Percentiles rank a stretch among this genome's conserved stretches.
Conservation (phyloP, 805 yeast genomes). For the Clavispora carvajalis region DNA sequence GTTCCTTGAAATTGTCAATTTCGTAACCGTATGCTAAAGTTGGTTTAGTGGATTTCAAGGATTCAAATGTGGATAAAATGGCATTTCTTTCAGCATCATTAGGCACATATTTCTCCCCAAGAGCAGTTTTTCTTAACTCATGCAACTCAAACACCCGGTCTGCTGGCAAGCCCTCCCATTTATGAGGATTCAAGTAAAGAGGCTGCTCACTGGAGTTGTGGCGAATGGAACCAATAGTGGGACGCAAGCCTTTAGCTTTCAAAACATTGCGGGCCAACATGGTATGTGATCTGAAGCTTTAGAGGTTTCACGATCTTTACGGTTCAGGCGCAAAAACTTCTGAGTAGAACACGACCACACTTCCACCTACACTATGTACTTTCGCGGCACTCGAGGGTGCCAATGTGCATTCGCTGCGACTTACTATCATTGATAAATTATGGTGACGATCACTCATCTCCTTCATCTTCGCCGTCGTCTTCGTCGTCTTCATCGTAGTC, state of each 20-base stretch:
- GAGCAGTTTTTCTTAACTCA: conserved; percentile 48
- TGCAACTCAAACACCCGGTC: conserved; percentile 58
- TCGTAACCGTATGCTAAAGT: conserved; percentile 36
- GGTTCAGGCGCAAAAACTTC: conserved; percentile 1
- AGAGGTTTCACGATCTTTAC: not conserved
- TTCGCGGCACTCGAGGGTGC: not conserved
- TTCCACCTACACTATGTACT: not conserved
- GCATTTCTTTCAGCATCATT: conserved; percentile 68
- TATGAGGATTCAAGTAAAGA: conserved; percentile 56
- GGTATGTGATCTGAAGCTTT: not conserved
- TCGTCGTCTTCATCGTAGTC: not conserved
- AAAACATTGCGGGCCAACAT: conserved; percentile 1
- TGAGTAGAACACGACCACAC: conserved; percentile 1
- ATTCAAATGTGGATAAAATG: conserved; percentile 38
- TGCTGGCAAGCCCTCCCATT: conserved; percentile 67
- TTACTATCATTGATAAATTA: not conserved
- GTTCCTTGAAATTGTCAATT: conserved; percentile 38
- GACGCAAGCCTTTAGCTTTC: conserved; percentile 3
- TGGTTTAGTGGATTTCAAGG: conserved; percentile 27
- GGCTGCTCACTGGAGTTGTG: conserved; percentile 14
- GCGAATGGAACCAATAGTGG: conserved; percentile 2
- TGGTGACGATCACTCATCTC: conserved; percentile 1
- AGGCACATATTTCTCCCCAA: conserved; percentile 48
- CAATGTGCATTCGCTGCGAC: not conserved
- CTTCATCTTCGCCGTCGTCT: not conserved